Percentiles rank a stretch among this genome's conserved stretches.
These are phyloP conservation scores for Cystobasidium onofrii DNA, from an alignment of 768 basidiomycete genomes.

Conservation along the genomic window DNA sequence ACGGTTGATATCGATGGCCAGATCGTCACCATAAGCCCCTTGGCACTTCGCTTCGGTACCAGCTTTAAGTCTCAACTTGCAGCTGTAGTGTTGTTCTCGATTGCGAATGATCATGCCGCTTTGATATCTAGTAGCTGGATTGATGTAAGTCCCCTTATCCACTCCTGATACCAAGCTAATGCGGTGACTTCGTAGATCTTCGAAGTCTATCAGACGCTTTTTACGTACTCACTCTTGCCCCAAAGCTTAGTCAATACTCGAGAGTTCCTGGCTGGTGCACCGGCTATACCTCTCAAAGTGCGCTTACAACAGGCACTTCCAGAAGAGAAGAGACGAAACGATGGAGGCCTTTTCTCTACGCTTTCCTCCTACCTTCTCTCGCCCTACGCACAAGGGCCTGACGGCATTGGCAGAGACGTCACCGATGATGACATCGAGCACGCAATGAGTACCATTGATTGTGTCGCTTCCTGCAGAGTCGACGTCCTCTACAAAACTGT, in stretches of 20 bases:
- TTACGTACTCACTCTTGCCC: slow-evolving; percentile 85
- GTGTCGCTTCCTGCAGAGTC: slow-evolving; percentile 81
- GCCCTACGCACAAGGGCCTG: slow-evolving; percentile 57
- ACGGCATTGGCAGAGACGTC: slow-evolving; percentile 36
- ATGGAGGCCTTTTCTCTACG: slow-evolving; percentile 86
- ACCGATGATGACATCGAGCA: slow-evolving; percentile 86
- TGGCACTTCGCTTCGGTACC: slow-evolving; percentile 88
- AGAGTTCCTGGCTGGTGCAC: slow-evolving; percentile 90
- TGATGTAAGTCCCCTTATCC: slow-evolving; percentile 52
- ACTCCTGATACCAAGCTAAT: neutral
- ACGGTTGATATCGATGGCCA: slow-evolving; percentile 83
- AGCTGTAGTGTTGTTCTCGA: slow-evolving; percentile 92
- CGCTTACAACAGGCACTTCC: slow-evolving; percentile 28
- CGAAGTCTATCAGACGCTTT: slow-evolving; percentile 95
- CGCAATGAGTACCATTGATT: slow-evolving; percentile 89
- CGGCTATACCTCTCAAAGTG: slow-evolving; percentile 76
- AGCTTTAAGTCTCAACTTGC: slow-evolving; percentile 93
- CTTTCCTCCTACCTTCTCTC: slow-evolving; percentile 94
- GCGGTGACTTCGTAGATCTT: slow-evolving; percentile 60
- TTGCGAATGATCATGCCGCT: slow-evolving; percentile 90
- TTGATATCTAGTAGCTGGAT: slow-evolving; percentile 92
- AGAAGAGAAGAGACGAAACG: slow-evolving; percentile 55
- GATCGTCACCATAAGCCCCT: slow-evolving; percentile 75
- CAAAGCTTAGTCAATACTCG: slow-evolving; percentile 90
- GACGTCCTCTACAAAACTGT: slow-evolving; percentile 93